Percentiles rank a stretch among this genome's conserved stretches.
These are phyloP conservation scores for Moniliophthora roreri DNA, from an alignment of 1,284 basidiomycete species.

Conservation along the genomic window DNA sequence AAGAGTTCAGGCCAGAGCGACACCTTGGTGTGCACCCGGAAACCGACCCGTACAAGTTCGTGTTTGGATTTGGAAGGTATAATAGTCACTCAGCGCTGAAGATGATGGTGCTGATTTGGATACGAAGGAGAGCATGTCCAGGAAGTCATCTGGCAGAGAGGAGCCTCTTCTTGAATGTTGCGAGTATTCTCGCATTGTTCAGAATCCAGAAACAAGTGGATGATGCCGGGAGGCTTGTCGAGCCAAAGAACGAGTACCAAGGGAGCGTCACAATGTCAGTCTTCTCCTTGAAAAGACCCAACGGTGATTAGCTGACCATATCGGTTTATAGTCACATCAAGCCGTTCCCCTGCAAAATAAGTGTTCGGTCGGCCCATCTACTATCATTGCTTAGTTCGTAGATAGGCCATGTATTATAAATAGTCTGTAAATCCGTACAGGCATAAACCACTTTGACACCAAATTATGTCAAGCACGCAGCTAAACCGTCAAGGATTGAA, in stretches of 20 bases:
- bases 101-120: too few relatives aligned
- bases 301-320: too few relatives aligned
- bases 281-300: neutral
- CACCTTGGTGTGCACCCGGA: conserved; percentile 6
- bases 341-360: too few relatives aligned
- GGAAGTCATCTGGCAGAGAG: conserved; percentile 1
- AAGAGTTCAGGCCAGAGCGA: conserved; percentile 7
- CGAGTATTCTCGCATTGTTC: neutral
- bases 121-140: conserved; percentile 2
- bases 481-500: too few relatives aligned
- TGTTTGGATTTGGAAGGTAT: conserved; percentile 7
- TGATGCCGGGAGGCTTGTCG: neutral
- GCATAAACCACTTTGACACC: too few relatives aligned
- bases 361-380: too few relatives aligned
- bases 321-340: too few relatives aligned
- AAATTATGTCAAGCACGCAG: too few relatives aligned
- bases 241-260: neutral
- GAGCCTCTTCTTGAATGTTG: neutral
- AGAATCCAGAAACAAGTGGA: neutral
- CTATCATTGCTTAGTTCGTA: too few relatives aligned
- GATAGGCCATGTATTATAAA: too few relatives aligned
- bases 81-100: too few relatives aligned
- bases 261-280: neutral
- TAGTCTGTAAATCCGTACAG: too few relatives aligned
- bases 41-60: conserved; percentile 9